Evolutionary conservation across 2,329 filamentous ascomycete genomes (phyloP), one percentile per base, ranked within the genome.

Genomic region (Penicillium janthinellum): DNA sequence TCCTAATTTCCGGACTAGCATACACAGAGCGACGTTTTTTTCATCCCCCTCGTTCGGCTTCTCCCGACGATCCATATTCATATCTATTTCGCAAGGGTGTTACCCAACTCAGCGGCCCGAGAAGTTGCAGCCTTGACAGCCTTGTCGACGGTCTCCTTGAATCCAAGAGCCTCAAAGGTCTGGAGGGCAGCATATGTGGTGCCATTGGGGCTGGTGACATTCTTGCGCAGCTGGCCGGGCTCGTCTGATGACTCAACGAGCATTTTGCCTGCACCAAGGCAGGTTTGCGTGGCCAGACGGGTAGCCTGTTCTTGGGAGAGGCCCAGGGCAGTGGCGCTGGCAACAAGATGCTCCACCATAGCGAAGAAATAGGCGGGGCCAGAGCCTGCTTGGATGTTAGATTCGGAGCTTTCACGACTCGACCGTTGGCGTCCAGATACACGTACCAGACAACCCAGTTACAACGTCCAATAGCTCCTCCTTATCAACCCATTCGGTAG

Each of bases 301-400:
- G 72, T 74, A 10, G 73, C 73, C 59, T 75, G 73, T n/a, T 75
- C 73, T 45, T 69, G 58, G 0, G 72, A 62, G 5, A 75, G 63
- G 5, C 73, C 73, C 2, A 74, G 61, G 2, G 70, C 67, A 3
- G 70, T 74, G 4, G 72, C 72, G 53, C 72, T 74, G 31, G 71
- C 65, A 34, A 74, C 57, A 3, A 75, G 57, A 52, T 75, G 72
- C 53, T 75, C 73, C 17, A 75, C 73, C 72, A 75, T 74, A 25
- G 73, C 73, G 60, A 75, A 75, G 66, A 75, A 75, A 50, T 75
- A 75, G 7, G 73, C 73, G 5, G 73, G 73, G 11, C 73, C 73
- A n/a, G 73, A 75, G 55, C 73, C 73, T 74, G 20, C 8, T 20
- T 44, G 17, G n/a, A 3, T 14, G 3, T 47, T 28, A 38, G 22